Conservation (phyloP, 2,329 filamentous ascomycete species). For the Colletotrichum falcatum region DNA sequence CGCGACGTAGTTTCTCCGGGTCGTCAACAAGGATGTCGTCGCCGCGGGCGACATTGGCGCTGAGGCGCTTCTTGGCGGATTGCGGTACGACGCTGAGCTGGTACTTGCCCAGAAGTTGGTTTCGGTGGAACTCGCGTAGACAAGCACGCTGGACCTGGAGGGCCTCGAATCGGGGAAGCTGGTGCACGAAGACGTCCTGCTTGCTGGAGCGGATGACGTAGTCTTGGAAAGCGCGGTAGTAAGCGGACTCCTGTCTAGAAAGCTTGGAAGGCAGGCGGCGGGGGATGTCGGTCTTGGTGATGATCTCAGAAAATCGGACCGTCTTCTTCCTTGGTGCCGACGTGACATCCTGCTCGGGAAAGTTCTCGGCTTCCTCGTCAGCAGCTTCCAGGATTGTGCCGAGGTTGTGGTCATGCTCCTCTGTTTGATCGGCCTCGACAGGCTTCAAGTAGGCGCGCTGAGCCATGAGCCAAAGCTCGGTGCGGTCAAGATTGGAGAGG, state of each 20-base stretch:
- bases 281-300: conserved; percentile 59
- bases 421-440: conserved; percentile 62
- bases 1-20: conserved; percentile 71
- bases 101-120: conserved; percentile 87
- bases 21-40: conserved; percentile 74
- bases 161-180: conserved; percentile 86
- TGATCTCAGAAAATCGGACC: conserved; percentile 76
- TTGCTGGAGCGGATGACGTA: conserved; percentile 74
- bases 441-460: conserved; percentile 83
- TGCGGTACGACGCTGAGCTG: conserved; percentile 78
- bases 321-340: conserved; percentile 71
- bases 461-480: conserved; percentile 85
- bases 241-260: conserved; percentile 76
- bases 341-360: conserved; percentile 46
- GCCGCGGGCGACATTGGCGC: conserved; percentile 78
- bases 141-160: conserved; percentile 86
- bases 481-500: conserved; percentile 83
- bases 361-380: conserved; percentile 48
- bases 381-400: conserved; percentile 53
- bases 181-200: conserved; percentile 85
- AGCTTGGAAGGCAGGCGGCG: conserved; percentile 66
- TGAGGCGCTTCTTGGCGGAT: conserved; percentile 78
- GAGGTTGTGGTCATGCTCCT: conserved; percentile 41
- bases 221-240: conserved; percentile 88
- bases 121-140: conserved; percentile 77